These are phyloP conservation scores for Barnettozyma vustinii DNA, from an alignment of 805 yeast species.

Conservation along the genomic window DNA sequence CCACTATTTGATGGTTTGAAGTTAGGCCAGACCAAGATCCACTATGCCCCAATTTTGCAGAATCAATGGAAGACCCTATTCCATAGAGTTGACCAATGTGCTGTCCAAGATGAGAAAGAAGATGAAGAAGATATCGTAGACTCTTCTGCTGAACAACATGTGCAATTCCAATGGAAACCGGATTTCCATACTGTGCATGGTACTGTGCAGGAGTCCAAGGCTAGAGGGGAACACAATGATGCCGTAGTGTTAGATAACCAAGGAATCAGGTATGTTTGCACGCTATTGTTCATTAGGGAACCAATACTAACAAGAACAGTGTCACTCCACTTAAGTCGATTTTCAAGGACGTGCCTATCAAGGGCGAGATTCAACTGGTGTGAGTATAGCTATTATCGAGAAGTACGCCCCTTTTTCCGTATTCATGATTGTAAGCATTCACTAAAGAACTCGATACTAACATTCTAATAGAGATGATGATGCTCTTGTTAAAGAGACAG, in stretches of 20 bases:
- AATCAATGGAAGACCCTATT: conserved; percentile 77
- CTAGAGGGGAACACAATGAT: conserved; percentile 24
- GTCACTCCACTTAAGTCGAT: conserved; percentile 72
- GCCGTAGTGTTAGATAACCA: conserved; percentile 28
- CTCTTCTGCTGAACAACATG: conserved; percentile 35
- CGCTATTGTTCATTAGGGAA: conserved; percentile 14
- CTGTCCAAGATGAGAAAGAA: conserved; percentile 10
- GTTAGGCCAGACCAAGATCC: conserved; percentile 51
- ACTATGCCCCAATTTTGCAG: conserved; percentile 73
- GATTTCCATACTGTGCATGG: conserved; percentile 65
- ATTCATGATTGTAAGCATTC: neutral
- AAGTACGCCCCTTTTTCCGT: neutral
- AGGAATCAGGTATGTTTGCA: conserved; percentile 22
- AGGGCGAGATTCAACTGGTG: conserved; percentile 52
- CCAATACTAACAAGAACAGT: conserved; percentile 33
- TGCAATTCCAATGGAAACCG: conserved; percentile 77
- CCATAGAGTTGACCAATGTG: conserved; percentile 19
- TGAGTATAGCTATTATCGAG: conserved; percentile 13
- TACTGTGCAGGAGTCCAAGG: conserved; percentile 35
- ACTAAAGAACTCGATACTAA: neutral
- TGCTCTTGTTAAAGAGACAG: neutral
- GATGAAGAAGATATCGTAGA: conserved; percentile 42
- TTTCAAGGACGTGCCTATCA: conserved; percentile 48
- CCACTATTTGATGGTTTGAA: conserved; percentile 60
- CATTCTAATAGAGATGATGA: neutral